Evolutionary conservation across 495 filamentous ascomycete species (phyloP).

Genomic region (Annulohypoxylon bovei): DNA sequence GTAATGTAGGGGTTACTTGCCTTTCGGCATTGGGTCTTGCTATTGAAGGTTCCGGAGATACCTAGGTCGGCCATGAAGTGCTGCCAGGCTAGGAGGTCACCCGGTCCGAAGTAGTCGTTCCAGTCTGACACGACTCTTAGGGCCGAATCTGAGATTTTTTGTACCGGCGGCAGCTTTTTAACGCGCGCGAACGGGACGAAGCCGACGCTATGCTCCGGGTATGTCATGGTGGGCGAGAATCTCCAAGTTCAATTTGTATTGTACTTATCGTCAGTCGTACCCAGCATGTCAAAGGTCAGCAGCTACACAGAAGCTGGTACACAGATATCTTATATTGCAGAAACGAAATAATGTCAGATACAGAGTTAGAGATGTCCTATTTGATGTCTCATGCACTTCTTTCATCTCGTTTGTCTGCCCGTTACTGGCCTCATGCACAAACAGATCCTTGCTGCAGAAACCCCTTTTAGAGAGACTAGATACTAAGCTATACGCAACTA

Average conservation of each 20-base stretch:
- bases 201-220: background rate
- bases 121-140: slow-evolving; percentile 31
- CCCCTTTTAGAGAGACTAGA: slow-evolving; percentile 1
- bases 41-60: slow-evolving; percentile 37
- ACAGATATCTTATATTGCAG: background rate
- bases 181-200: background rate
- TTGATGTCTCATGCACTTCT: background rate
- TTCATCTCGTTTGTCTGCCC: slow-evolving; percentile 21
- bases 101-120: slow-evolving; percentile 45
- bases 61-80: slow-evolving; percentile 50
- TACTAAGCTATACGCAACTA: background rate
- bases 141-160: background rate
- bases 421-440: slow-evolving; percentile 2
- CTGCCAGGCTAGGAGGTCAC: slow-evolving; percentile 50
- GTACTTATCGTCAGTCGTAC: background rate
- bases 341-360: background rate
- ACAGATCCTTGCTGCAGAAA: slow-evolving; percentile 5
- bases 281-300: background rate
- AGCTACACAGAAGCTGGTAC: background rate
- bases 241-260: background rate
- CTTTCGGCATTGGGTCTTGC: slow-evolving; percentile 51
- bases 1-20: slow-evolving; percentile 20
- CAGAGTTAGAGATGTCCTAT: background rate
- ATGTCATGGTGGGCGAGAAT: slow-evolving; percentile 6
- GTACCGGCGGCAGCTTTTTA: no score